Evolutionary conservation across 2,329 filamentous ascomycete genomes (phyloP).

Genomic region (Lachnellula subtilissima): DNA sequence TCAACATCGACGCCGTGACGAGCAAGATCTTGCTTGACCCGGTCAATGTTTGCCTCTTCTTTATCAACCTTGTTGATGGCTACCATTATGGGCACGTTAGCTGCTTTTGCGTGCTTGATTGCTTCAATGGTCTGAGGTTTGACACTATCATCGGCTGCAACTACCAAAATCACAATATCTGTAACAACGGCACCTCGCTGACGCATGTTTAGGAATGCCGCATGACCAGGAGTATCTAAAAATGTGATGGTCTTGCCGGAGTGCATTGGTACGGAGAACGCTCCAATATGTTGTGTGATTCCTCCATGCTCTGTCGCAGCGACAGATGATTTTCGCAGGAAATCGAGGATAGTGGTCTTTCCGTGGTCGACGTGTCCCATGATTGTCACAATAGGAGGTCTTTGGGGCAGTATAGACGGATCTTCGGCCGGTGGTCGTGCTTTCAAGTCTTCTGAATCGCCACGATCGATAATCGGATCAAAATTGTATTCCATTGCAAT

Average conservation of each 20-base stretch:
- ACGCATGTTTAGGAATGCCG: slow-evolving; percentile 92
- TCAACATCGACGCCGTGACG: slow-evolving; percentile 84
- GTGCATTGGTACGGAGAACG: slow-evolving; percentile 85
- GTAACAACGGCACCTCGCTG: slow-evolving; percentile 93
- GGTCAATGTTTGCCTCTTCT: slow-evolving; percentile 70
- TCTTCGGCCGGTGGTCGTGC: slow-evolving; percentile 66
- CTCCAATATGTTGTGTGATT: slow-evolving; percentile 97
- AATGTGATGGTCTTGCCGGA: slow-evolving; percentile 91
- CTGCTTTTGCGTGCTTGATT: slow-evolving; percentile 82
- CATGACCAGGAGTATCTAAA: slow-evolving; percentile 92
- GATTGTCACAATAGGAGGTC: slow-evolving; percentile 94
- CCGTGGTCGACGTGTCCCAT: slow-evolving; percentile 99
- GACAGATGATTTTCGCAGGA: slow-evolving; percentile 85
- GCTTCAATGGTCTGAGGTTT: slow-evolving; percentile 97
- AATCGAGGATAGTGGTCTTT: slow-evolving; percentile 95
- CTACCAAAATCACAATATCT: slow-evolving; percentile 92
- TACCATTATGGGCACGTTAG: slow-evolving; percentile 91
- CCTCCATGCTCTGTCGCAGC: slow-evolving; percentile 90
- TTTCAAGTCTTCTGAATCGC: slow-evolving; percentile 63
- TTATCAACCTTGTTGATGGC: slow-evolving; percentile 98
- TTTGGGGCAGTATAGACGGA: slow-evolving; percentile 59
- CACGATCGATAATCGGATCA: slow-evolving; percentile 71
- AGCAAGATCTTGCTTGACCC: slow-evolving; percentile 83
- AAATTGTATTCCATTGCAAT: slow-evolving; percentile 91
- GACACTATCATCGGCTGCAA: slow-evolving; percentile 94